phyloP scores from a whole-genome alignment of 768 basidiomycete genomes.

The Gymnopilus junonius region DNA sequence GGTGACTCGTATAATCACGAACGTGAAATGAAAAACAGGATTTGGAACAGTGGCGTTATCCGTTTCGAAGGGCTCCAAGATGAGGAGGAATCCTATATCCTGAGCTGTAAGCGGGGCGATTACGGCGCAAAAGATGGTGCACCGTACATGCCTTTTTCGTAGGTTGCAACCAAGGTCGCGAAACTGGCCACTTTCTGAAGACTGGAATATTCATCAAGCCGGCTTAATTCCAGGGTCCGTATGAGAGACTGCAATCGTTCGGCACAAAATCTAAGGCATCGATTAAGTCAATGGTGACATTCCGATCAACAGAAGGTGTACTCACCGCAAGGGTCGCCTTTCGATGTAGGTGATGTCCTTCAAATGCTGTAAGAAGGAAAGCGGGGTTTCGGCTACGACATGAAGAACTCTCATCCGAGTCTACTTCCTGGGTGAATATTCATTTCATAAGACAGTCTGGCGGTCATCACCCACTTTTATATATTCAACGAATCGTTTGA shows the following conservation, averaged over 20 bases:
- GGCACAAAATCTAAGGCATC: slow-evolving; percentile 80
- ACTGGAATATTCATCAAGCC: slow-evolving; percentile 89
- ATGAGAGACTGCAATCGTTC: slow-evolving; percentile 95
- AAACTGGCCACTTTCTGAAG: slow-evolving; percentile 96
- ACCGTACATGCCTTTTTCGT: slow-evolving; percentile 81
- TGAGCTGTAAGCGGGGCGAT: slow-evolving; percentile 6
- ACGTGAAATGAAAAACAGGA: slow-evolving; percentile 98
- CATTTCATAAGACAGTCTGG: not conserved
- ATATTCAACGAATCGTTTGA: slow-evolving; percentile 98
- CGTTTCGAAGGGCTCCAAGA: slow-evolving; percentile 97
- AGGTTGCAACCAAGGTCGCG: slow-evolving; percentile 96
- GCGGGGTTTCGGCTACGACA: slow-evolving; percentile 97
- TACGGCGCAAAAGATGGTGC: not conserved
- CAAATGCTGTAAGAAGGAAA: slow-evolving; percentile 95
- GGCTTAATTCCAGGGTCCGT: slow-evolving; percentile 85
- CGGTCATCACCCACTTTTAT: slow-evolving; percentile 70
- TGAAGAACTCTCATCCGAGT: slow-evolving; percentile 99
- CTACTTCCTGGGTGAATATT: slow-evolving; percentile 41
- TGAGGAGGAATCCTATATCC: slow-evolving; percentile 85
- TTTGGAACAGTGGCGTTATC: slow-evolving; percentile 99
- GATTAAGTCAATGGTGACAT: not conserved
- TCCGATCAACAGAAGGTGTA: slow-evolving; percentile 22
- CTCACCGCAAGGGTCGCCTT: slow-evolving; percentile 83
- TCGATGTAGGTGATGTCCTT: slow-evolving; percentile 99
- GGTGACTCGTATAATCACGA: not conserved